Conservation (phyloP, 108 stramenopile species). For the Hondaea fermentalgiana region DNA sequence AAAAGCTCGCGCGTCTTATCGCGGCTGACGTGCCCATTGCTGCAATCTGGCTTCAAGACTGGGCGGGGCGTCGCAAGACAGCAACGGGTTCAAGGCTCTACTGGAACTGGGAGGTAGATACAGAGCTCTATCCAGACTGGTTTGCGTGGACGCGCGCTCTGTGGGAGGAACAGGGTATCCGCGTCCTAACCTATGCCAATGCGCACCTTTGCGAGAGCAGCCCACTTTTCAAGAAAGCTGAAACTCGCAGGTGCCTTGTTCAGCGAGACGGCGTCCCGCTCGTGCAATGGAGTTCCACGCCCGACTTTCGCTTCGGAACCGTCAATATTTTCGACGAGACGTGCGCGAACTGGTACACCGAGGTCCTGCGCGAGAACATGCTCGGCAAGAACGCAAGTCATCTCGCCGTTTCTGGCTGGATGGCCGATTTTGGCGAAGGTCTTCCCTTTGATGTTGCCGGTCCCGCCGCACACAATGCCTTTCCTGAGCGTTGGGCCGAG, state of each 20-base stretch:
- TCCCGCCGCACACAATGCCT: background rate
- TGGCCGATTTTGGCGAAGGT: slow-evolving; percentile 22
- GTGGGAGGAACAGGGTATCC: background rate
- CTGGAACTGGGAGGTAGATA: slow-evolving; percentile 21
- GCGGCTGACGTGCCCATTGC: background rate
- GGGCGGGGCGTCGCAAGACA: background rate
- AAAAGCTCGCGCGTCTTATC: background rate
- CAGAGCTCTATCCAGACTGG: background rate
- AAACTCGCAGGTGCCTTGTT: background rate
- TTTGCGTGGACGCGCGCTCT: background rate
- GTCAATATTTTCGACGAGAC: background rate
- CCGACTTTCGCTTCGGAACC: background rate
- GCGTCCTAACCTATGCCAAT: background rate
- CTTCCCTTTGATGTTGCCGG: background rate
- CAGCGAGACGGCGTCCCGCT: background rate
- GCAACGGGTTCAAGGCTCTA: background rate
- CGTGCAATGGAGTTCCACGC: background rate
- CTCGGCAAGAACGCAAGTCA: background rate
- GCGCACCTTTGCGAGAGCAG: background rate
- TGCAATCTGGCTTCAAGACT: slow-evolving; percentile 19
- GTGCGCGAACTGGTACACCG: background rate
- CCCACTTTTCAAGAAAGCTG: background rate
- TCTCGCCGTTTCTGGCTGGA: slow-evolving; percentile 10
- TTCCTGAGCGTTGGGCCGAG: slow-evolving; percentile 9
- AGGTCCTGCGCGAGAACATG: background rate